Conservation (phyloP, 2,329 filamentous ascomycete genomes). For the Cytospora leucostoma region DNA sequence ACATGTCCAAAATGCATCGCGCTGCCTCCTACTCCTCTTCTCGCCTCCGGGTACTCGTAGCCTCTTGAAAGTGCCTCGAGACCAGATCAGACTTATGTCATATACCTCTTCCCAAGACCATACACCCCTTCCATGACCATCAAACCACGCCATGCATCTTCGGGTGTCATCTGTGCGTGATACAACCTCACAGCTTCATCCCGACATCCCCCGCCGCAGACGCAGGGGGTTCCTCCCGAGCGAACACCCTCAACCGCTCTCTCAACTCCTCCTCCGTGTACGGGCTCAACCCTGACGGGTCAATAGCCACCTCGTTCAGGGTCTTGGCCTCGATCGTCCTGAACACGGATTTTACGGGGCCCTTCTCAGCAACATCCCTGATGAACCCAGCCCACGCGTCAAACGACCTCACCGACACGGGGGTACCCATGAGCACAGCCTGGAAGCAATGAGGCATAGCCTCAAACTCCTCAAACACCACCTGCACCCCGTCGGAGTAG, state of each 20-base stretch:
- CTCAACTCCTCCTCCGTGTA: slow-evolving; percentile 47
- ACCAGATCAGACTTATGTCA: too few relatives aligned
- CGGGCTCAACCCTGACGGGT: slow-evolving; percentile 46
- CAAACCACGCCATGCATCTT: slow-evolving; percentile 3
- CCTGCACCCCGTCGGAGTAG: slow-evolving; percentile 55
- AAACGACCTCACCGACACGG: slow-evolving; percentile 54
- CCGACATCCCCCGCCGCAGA: slow-evolving; percentile 25
- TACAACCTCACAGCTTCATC: slow-evolving; percentile 22
- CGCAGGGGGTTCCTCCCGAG: slow-evolving; percentile 31
- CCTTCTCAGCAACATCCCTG: slow-evolving; percentile 40
- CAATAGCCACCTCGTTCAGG: slow-evolving; percentile 49
- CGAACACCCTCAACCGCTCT: slow-evolving; percentile 39
- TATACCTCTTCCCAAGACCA: background rate
- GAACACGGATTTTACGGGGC: slow-evolving; percentile 42
- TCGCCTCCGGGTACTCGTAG: slow-evolving; percentile 8
- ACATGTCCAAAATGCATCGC: background rate
- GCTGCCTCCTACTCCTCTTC: background rate
- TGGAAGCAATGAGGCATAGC: slow-evolving; percentile 80
- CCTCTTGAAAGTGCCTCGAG: too few relatives aligned
- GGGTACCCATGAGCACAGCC: slow-evolving; percentile 51
- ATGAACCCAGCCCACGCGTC: slow-evolving; percentile 60
- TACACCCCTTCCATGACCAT: background rate
- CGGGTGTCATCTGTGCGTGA: background rate
- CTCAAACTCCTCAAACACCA: slow-evolving; percentile 73
- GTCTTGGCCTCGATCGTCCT: slow-evolving; percentile 52